Conservation (phyloP, 2,329 filamentous ascomycete genomes). For the Zymoseptoria passerinii region DNA sequence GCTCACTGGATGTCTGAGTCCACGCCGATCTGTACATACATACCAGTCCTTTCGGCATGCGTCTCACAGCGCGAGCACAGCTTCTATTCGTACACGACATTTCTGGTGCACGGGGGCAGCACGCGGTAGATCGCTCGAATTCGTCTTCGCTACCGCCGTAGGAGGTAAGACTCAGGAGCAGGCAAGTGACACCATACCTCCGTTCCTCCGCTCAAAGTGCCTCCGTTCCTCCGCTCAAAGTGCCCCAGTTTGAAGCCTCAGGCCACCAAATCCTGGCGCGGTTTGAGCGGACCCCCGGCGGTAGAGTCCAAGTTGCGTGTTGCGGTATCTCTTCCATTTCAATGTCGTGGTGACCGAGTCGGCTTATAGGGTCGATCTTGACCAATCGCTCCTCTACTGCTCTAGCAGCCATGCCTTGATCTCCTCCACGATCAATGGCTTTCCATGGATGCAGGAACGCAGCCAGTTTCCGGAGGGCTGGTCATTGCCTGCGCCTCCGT, state of each 20-base stretch:
- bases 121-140: too few species aligned
- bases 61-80: neutral
- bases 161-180: too few species aligned
- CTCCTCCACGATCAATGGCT: neutral
- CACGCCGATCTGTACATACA: neutral
- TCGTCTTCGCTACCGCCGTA: too few species aligned
- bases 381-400: neutral
- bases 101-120: neutral
- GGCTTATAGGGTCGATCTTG: neutral
- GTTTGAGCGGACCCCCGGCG: too few species aligned
- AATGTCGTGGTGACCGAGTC: neutral
- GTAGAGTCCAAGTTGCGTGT: too few species aligned
- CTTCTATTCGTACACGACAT: neutral
- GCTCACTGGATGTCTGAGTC: neutral
- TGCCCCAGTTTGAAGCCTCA: too few species aligned
- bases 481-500: neutral
- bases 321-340: neutral
- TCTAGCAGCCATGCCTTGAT: neutral
- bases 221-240: too few species aligned
- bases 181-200: neutral
- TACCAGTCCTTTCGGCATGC: neutral
- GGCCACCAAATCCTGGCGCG: too few species aligned
- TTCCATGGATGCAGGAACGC: neutral
- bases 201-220: too few species aligned
- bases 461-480: neutral